phyloP scores from a whole-genome alignment of 1,139 yeast genomes.

The Candida sojae region DNA sequence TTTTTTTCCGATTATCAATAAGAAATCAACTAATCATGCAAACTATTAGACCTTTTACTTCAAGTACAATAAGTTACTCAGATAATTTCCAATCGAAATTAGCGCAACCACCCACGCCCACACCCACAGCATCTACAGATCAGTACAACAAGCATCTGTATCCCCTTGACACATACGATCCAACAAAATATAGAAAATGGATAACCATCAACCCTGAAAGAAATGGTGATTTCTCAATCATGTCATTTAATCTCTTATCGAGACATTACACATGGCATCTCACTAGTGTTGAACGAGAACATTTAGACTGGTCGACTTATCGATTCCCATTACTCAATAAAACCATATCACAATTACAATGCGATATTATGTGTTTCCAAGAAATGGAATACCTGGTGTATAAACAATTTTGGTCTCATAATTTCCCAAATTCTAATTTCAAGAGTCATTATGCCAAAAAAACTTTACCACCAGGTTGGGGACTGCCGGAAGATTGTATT shows the following conservation, averaged over 20 bases:
- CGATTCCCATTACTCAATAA: constrained; percentile 46
- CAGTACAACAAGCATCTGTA: background rate
- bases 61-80: background rate
- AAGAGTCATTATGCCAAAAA: constrained; percentile 50
- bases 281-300: constrained; percentile 45
- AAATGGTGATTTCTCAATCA: constrained; percentile 26
- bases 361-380: constrained; percentile 63
- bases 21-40: background rate
- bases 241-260: constrained; percentile 55
- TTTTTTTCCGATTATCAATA: too few species aligned
- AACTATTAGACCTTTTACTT: background rate
- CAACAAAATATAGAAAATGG: constrained; percentile 26
- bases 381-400: constrained; percentile 57
- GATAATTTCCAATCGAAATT: background rate
- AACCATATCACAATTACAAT: constrained; percentile 37
- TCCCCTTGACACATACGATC: constrained; percentile 18
- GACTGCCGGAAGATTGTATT: constrained; percentile 33
- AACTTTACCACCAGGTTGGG: constrained; percentile 54
- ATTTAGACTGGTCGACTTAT: constrained; percentile 45
- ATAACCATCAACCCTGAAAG: constrained; percentile 8
- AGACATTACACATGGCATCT: constrained; percentile 62
- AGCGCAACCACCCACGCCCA: too few species aligned
- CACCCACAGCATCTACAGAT: background rate
- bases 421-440: constrained; percentile 32
- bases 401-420: constrained; percentile 39